Evolutionary conservation across 306 rosid species (phyloP).

Genomic region (Carpinus viminea): DNA sequence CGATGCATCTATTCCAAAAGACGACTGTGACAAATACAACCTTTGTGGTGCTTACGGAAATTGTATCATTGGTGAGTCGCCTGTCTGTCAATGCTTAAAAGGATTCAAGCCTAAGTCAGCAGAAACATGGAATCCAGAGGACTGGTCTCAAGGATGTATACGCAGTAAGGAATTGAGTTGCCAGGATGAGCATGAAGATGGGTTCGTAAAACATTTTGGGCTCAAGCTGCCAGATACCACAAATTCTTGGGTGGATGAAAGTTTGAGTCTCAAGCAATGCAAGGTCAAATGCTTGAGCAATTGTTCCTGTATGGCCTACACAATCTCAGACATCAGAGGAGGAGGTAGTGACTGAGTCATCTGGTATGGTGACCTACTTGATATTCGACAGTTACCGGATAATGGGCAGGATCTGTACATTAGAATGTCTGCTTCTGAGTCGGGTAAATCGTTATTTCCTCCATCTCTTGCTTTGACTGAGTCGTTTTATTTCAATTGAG

Average conservation of each 20-base stretch:
- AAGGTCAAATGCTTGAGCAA: slow-evolving; percentile 43
- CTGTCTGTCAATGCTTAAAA: slow-evolving; percentile 47
- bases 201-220: slow-evolving; percentile 35
- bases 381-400: slow-evolving; percentile 30
- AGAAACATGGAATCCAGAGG: slow-evolving; percentile 45
- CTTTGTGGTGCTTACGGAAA: slow-evolving; percentile 48
- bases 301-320: slow-evolving; percentile 61
- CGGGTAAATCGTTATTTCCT: slow-evolving; percentile 10
- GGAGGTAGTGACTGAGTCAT: slow-evolving; percentile 59
- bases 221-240: slow-evolving; percentile 56
- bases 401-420: slow-evolving; percentile 41
- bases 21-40: slow-evolving; percentile 44
- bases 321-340: slow-evolving; percentile 42
- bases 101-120: slow-evolving; percentile 50
- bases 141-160: slow-evolving; percentile 57
- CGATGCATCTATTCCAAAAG: slow-evolving; percentile 30
- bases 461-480: no score
- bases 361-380: slow-evolving; percentile 53
- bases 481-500: no score
- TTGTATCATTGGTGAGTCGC: slow-evolving; percentile 37
- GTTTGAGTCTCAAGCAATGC: slow-evolving; percentile 49
- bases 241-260: slow-evolving; percentile 42
- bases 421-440: slow-evolving; percentile 33
- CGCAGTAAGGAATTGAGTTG: slow-evolving; percentile 36
- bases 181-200: slow-evolving; percentile 23